Evolutionary conservation across 1,284 basidiomycete species (phyloP).

Genomic region (Lignosus rhinocerotis): DNA sequence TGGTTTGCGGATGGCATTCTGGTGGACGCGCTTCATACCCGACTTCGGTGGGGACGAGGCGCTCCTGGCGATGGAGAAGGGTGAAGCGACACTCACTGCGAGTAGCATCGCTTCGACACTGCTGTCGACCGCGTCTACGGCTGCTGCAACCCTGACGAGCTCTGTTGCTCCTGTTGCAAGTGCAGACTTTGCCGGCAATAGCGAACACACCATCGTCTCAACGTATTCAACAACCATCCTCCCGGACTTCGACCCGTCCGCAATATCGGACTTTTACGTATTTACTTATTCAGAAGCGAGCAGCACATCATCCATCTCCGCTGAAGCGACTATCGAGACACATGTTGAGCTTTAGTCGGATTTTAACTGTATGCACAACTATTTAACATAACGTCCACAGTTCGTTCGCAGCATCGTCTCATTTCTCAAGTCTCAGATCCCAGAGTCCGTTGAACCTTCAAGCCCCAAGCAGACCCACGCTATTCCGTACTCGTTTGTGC

Average conservation of each 20-base stretch:
- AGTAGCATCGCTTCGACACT: conserved; percentile 3
- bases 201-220: background rate
- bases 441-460: no score
- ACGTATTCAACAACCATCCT: background rate
- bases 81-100: conserved; percentile 8
- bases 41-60: conserved; percentile 26
- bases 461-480: no score
- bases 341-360: conserved; percentile 16
- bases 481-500: no score
- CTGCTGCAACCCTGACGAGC: conserved; percentile 5
- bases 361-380: background rate
- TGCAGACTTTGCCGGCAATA: background rate
- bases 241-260: background rate
- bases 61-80: conserved; percentile 30
- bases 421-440: no score
- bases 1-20: conserved; percentile 67
- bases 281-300: background rate
- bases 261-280: background rate
- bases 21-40: conserved; percentile 78
- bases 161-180: background rate
- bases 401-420: no score
- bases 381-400: background rate
- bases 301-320: background rate
- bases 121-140: conserved; percentile 4
- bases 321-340: background rate